A percentile compares a stretch with the other conserved stretches of the same genome.
Evolutionary conservation across 495 filamentous ascomycete genomes (phyloP).

Genomic region (Coniosporium apollinis): DNA sequence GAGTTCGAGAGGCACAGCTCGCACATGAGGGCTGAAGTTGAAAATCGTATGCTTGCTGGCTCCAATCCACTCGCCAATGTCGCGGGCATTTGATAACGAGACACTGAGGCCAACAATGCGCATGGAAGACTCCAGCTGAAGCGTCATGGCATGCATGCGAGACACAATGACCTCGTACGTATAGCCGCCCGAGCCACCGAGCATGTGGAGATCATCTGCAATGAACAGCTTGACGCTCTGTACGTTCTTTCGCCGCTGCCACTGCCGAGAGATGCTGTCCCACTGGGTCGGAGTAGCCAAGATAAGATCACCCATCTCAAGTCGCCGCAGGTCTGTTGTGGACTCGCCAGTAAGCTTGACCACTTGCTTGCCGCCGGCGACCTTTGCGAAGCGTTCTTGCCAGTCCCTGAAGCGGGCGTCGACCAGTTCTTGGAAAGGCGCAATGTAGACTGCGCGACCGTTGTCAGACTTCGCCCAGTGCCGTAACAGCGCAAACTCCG

Average conservation of each 20-base stretch:
- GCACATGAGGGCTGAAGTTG: conserved; percentile 90
- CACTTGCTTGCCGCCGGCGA: conserved; percentile 78
- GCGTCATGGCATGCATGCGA: conserved; percentile 89
- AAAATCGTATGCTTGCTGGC: conserved; percentile 97
- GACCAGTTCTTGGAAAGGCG: conserved; percentile 88
- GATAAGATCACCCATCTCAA: conserved; percentile 80
- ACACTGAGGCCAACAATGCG: conserved; percentile 85
- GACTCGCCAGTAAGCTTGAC: conserved; percentile 91
- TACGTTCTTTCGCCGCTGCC: conserved; percentile 90
- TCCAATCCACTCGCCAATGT: conserved; percentile 96
- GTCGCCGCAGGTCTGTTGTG: conserved; percentile 73
- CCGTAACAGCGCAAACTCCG: conserved; percentile 78
- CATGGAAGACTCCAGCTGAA: conserved; percentile 69
- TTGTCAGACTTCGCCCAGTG: conserved; percentile 60
- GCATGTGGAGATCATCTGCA: conserved; percentile 87
- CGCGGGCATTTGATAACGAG: conserved; percentile 79
- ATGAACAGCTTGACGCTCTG: conserved; percentile 85
- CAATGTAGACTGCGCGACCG: conserved; percentile 83
- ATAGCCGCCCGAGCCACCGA: conserved; percentile 81
- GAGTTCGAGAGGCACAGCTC: conserved; percentile 76
- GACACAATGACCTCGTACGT: conserved; percentile 93
- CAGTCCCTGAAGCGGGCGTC: conserved; percentile 68
- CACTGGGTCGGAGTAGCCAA: conserved; percentile 86
- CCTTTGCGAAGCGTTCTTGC: conserved; percentile 51
- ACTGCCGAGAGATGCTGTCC: conserved; percentile 89